phyloP scores from a whole-genome alignment of 352 stramenopile species.

The Pythium vanterpoolii region DNA sequence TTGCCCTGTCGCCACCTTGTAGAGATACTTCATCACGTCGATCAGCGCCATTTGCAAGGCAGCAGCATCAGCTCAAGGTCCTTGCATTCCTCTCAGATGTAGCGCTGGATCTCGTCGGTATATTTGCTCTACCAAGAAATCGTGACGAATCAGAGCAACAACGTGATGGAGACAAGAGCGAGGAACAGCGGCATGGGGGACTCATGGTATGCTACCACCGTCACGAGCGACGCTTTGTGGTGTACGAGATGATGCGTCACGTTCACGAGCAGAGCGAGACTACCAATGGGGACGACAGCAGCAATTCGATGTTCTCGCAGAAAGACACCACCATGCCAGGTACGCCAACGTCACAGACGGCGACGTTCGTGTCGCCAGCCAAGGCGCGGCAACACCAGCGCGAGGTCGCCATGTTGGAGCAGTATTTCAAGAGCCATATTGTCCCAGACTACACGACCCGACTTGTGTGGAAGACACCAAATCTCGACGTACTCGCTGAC shows the following conservation, averaged over 20 bases:
- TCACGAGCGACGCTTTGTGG: slow-evolving; percentile 42
- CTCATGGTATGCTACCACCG: slow-evolving; percentile 54
- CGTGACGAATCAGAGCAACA: neutral
- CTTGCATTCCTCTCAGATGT: slow-evolving; percentile 49
- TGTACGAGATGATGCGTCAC: slow-evolving; percentile 37
- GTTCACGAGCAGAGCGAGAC: neutral
- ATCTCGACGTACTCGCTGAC: slow-evolving; percentile 15
- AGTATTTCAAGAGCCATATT: slow-evolving; percentile 23
- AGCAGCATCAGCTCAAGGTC: neutral
- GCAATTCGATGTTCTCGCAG: neutral
- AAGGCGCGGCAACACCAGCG: slow-evolving; percentile 25
- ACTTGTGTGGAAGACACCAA: slow-evolving; percentile 24
- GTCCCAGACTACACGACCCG: slow-evolving; percentile 10
- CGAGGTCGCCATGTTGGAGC: slow-evolving; percentile 18
- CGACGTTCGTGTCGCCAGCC: slow-evolving; percentile 22
- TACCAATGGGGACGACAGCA: neutral
- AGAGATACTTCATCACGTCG: neutral
- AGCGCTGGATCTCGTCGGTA: slow-evolving; percentile 44
- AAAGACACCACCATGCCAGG: neutral
- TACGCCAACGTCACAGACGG: neutral
- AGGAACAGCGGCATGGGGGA: slow-evolving; percentile 2
- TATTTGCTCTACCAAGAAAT: slow-evolving; percentile 26
- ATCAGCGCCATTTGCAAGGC: neutral
- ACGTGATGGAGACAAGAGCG: neutral
- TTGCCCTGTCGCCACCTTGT: slow-evolving; percentile 25